phyloP scores from a whole-genome alignment of 441 rosid species.

The Rhodomyrtus psidioides region DNA sequence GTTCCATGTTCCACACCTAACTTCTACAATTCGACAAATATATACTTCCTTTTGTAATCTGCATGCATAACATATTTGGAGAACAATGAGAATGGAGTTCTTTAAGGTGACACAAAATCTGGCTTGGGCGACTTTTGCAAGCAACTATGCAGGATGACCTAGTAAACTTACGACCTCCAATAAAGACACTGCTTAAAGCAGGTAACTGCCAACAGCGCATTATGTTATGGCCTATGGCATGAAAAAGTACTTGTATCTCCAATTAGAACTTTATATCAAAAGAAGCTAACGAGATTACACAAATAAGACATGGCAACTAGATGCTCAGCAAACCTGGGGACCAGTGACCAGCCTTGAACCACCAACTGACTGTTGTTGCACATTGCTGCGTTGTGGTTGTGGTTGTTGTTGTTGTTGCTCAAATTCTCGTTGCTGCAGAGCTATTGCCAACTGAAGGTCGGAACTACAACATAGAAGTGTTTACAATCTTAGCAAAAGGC shows the following conservation, averaged over 20 bases:
- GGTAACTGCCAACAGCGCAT: background rate
- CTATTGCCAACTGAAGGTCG: constrained; percentile 94
- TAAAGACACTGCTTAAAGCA: background rate
- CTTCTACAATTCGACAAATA: background rate
- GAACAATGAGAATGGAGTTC: background rate
- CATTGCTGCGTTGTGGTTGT: constrained; percentile 24
- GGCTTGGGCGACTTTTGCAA: background rate
- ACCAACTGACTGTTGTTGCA: constrained; percentile 40
- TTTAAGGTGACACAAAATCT: background rate
- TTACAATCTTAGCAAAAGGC: background rate
- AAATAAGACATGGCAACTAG: background rate
- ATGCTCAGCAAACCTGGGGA: constrained; percentile 57
- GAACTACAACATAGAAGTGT: constrained; percentile 41
- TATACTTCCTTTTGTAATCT: background rate
- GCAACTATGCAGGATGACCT: background rate
- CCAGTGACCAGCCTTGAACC: constrained; percentile 73
- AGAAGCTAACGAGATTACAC: background rate
- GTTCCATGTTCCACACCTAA: background rate
- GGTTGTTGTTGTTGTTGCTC: constrained; percentile 55
- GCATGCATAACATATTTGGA: background rate
- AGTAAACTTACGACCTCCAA: background rate
- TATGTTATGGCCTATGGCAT: background rate
- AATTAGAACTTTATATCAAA: background rate
- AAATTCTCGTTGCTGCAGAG: constrained; percentile 91
- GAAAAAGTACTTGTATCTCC: background rate